Evolutionary conservation across 192 early-diverging fungal species (phyloP), one percentile per base, ranked within the genome.

Genomic region (Cetraspora pellucida): DNA sequence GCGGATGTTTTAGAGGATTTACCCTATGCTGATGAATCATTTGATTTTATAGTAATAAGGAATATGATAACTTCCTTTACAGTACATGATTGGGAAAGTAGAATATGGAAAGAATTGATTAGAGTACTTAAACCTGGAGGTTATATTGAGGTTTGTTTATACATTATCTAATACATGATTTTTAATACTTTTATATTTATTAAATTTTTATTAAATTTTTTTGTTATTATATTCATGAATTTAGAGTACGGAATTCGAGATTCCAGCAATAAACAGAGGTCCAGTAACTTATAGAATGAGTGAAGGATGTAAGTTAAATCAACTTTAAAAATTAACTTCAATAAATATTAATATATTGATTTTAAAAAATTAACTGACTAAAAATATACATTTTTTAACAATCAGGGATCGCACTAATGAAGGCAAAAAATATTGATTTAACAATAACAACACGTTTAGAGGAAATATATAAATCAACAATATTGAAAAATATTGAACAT

Each of bases 11-110:
- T 79, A 3, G 72, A 81, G 0, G 80, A 78, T 9, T 27, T 84
- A 16, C 71, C 61, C 21, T 84, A 58, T 16, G 63, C 69, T 50
- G 66, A 77, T 58, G 31, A 54, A 25, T 27, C 65, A 11, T 84
- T 84, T 78, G 82, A 84, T 50, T 84, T 81, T 74, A 57, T 84
- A 28, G 59, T 75, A 1, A 75, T 81, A 70, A 71, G 82, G 49
- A 46, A 81, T 27, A 70, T 84, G 54, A 25, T 79, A 8, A 63
- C 64, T 46, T 75, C 77, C 1, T 75, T 79, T 0, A 68, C 50
- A 2, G 52, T 46, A 14, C 45, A 78, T 6, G 77, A 78, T 58
- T 78, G 77, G 77, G 45, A 72, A 28, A 46, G 4, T 54, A 11
- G 0, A 27, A 21, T 57, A 44, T 25, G 17, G 16, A 27, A 73